A percentile compares a stretch with the other conserved stretches of the same genome.
Evolutionary conservation across 2,329 filamentous ascomycete genomes (phyloP).

Genomic region (Fusarium fujikuroi): DNA sequence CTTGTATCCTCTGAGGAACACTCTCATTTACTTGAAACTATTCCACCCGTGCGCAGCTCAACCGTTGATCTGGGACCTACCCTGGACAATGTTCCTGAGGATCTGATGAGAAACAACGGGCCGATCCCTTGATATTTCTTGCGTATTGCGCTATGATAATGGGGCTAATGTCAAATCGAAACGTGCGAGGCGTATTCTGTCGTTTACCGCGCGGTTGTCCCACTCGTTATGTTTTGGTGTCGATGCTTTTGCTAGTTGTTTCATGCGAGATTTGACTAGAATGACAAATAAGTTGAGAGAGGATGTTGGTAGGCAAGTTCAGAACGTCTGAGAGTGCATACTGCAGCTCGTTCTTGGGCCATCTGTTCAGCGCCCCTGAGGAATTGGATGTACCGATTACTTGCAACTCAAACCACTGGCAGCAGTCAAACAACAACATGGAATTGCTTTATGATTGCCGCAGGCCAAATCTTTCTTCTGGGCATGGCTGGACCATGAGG

Average conservation of each 20-base stretch:
- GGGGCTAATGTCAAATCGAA: neutral
- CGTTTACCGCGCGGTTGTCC: slow-evolving; percentile 2
- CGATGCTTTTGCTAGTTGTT: slow-evolving; percentile 5
- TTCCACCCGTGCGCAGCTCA: slow-evolving; percentile 2
- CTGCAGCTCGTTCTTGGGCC: neutral
- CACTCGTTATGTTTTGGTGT: neutral
- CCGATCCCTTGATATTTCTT: neutral
- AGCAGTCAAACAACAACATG: neutral
- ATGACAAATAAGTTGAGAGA: neutral
- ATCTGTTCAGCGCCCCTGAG: neutral
- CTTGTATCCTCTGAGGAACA: neutral
- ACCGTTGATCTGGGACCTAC: slow-evolving; percentile 10
- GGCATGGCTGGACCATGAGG: fast-evolving
- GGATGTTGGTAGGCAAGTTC: neutral
- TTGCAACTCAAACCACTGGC: neutral
- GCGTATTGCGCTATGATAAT: neutral
- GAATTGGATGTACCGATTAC: neutral
- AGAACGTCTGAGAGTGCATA: neutral
- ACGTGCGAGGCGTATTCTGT: slow-evolving; percentile 2
- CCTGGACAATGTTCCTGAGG: neutral
- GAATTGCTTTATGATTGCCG: neutral
- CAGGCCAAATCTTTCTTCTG: neutral
- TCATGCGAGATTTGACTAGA: neutral
- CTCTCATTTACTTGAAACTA: slow-evolving; percentile 10
- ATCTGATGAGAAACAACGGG: slow-evolving; percentile 7